Conservation (phyloP, 495 filamentous ascomycete genomes). For the Hyaloscypha bicolor region DNA sequence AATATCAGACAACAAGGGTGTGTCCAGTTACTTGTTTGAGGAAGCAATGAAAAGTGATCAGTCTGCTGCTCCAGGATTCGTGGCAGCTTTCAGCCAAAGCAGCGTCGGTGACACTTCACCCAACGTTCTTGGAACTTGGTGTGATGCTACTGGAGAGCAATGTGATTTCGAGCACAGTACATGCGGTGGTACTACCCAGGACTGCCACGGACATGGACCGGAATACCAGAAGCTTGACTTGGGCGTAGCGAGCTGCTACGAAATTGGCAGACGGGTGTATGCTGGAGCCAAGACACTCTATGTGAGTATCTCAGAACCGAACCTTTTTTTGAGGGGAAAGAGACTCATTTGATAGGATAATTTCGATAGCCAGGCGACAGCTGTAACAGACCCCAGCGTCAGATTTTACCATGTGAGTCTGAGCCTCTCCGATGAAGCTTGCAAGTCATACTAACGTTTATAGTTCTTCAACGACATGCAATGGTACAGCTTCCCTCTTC, state of each 20-base stretch:
- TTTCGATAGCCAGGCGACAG: conserved; percentile 42
- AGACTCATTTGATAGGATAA: conserved; percentile 37
- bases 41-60: conserved; percentile 56
- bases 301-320: conserved; percentile 39
- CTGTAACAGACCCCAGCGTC: conserved; percentile 43
- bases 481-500: conserved; percentile 64
- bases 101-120: conserved; percentile 94
- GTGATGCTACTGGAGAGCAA: conserved; percentile 67
- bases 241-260: conserved; percentile 72
- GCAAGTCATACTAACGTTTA: conserved; percentile 51
- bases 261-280: conserved; percentile 72
- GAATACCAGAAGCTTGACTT: conserved; percentile 69
- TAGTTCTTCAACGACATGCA: conserved; percentile 70
- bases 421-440: conserved; percentile 34
- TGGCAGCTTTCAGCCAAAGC: conserved; percentile 91
- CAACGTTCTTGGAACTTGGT: conserved; percentile 83
- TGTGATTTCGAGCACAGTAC: conserved; percentile 74
- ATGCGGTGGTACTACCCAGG: conserved; percentile 69
- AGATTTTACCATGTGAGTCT: conserved; percentile 29
- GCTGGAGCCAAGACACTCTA: conserved; percentile 63
- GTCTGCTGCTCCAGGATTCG: conserved; percentile 60
- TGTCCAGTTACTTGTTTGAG: conserved; percentile 84
- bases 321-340: neutral
- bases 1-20: conserved; percentile 84
- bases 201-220: conserved; percentile 85